phyloP scores from a whole-genome alignment of 139 green algal species.

The Tetradesmus lagerheimii region DNA sequence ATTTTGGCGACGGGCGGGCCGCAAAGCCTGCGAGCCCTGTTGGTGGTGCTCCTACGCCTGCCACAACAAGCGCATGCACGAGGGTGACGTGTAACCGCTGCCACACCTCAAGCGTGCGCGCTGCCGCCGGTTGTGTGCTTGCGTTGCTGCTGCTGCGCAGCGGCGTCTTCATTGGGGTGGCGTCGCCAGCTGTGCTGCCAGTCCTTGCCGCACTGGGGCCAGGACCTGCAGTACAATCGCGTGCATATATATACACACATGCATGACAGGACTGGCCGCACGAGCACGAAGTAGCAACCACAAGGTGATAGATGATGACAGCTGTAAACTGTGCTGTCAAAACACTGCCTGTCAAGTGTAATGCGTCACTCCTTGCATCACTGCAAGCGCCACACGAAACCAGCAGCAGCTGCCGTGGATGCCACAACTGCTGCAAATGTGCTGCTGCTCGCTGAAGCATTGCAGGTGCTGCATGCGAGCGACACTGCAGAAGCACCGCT shows the following conservation, averaged over 20 bases:
- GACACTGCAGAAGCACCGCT: background rate
- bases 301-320: background rate
- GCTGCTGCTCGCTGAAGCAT: background rate
- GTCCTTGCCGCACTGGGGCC: background rate
- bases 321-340: background rate
- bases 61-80: background rate
- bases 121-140: background rate
- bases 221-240: background rate
- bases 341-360: background rate
- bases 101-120: constrained; percentile 22
- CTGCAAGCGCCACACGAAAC: background rate
- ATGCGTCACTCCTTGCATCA: background rate
- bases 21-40: background rate
- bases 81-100: background rate
- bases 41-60: background rate
- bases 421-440: background rate
- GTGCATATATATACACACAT: background rate
- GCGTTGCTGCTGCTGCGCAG: background rate
- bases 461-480: background rate
- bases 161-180: constrained; percentile 27
- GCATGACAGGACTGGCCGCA: background rate
- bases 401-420: background rate
- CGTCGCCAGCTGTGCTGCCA: background rate
- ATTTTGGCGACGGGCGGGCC: too few species aligned
- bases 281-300: background rate